Evolutionary conservation across 1,139 yeast genomes (phyloP).

Genomic region (Blastobotrys aristatus): DNA sequence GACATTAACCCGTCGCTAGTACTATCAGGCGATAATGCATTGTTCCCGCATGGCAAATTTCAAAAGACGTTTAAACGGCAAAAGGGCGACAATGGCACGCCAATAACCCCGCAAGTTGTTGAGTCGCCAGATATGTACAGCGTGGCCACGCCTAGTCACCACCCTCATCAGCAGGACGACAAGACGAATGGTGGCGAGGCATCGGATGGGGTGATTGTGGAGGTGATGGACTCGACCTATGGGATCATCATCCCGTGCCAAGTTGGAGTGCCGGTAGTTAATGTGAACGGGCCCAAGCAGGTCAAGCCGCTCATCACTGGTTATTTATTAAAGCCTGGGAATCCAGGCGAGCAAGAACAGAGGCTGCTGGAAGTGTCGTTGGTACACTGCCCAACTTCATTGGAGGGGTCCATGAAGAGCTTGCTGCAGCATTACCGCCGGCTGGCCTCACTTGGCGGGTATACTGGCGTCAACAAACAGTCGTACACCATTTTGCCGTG

Average conservation of each 20-base stretch:
- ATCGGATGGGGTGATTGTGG: constrained; percentile 28
- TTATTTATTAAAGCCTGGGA: constrained; percentile 20
- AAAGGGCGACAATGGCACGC: constrained; percentile 19
- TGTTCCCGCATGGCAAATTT: constrained; percentile 28
- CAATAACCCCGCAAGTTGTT: constrained; percentile 33
- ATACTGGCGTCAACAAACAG: constrained; percentile 40
- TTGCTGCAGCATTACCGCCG: constrained; percentile 65
- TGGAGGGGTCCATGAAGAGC: constrained; percentile 48
- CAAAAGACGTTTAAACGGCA: constrained; percentile 7
- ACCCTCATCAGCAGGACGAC: constrained; percentile 17
- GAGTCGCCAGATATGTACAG: constrained; percentile 39
- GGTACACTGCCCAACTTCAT: constrained; percentile 30
- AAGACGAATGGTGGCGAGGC: constrained; percentile 16
- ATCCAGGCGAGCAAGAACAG: constrained; percentile 16
- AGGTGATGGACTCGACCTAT: constrained; percentile 45
- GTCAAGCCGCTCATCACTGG: constrained; percentile 26
- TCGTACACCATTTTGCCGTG: constrained; percentile 58
- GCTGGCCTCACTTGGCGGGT: constrained; percentile 48
- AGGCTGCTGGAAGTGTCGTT: constrained; percentile 31
- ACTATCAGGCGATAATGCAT: constrained; percentile 35
- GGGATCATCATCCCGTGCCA: constrained; percentile 44
- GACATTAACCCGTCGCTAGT: constrained; percentile 57
- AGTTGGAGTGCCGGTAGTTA: constrained; percentile 11
- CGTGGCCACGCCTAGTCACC: constrained; percentile 32
- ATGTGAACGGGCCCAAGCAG: constrained; percentile 37